Evolutionary conservation across 331 rosid species (phyloP), one percentile per base, ranked within the genome.

Genomic region (Ulmus americana): DNA sequence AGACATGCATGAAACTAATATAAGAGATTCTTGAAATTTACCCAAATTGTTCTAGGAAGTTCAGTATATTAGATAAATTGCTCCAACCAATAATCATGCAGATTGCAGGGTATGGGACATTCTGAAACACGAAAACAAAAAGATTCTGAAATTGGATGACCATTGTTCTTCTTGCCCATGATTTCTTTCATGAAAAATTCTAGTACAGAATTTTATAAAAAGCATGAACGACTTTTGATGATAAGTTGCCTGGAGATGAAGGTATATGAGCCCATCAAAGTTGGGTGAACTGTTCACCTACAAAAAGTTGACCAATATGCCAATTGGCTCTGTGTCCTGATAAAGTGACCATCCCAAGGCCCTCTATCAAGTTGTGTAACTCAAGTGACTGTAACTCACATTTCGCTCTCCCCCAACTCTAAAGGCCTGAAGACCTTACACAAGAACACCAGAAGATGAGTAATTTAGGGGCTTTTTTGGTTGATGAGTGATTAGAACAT

Each of bases 241-340:
- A 28, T 28, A 28, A 28, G 35, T 28, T 28, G 22, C 22, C 10
- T 20, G n/a, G 63, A n/a, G 47, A 59, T 14, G 15, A 61, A 61
- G 52, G 52, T 44, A 28, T 45, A 35, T 13, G 56, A 63, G 54
- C 67, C 67, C 54, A 62, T 62, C 55, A 45, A 45, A 45, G 68
- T 63, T 63, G 68, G 55, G 13, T 45, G 28, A 63, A 35, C 56
- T 63, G 13, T 63, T 46, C 10, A 63, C 5, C 54, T 47, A 28
- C 35, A 28, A 35, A 28, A 46, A 20, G 42, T 14, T 48, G 20
- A 45, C 10, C 44, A 16, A 28, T 63, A 1, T 28, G 3, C 35
- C 35, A 28, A 20, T 20, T 20, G 22, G 22, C 22, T 20, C 22
- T 20, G 22, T 20, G 40, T 61, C 44, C 53, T 61, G 65, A 61